Evolutionary conservation across 176 grass and related monocot species (phyloP), one percentile per base, ranked within the genome.

Genomic region (Oryza longistaminata): DNA sequence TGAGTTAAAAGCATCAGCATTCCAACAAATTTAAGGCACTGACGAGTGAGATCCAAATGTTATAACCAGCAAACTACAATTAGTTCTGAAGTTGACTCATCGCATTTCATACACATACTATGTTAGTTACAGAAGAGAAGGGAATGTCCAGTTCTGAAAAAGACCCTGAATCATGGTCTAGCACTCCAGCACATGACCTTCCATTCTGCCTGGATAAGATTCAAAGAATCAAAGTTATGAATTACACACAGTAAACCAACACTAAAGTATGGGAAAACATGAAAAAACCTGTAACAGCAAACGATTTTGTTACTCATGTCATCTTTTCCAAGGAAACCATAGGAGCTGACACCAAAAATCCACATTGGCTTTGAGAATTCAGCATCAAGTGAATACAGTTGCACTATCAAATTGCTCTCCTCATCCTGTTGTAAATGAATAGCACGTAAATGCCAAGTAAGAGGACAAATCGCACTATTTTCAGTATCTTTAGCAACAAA

Each of bases 351-450:
- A 81, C 95, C 95, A 80, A 95, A 97, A 78, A 83, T 84, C 95
- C 95, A 97, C 48, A 95, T 90, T 31, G 95, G 91, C 70, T 88
- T 90, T 50, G 95, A 90, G 81, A 95, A 97, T 85, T 97, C 95
- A 88, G 92, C 95, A 90, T 93, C 80, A 29, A 97, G 72, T 39
- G 88, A 76, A 93, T 95, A 91, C 64, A 95, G 21, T 76, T 85
- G 68, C 69, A 86, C 83, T 21, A 85, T 84, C 66, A 85, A 66
- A 83, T 87, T 95, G 65, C 45, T 95, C 19, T 87, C 48, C 85
- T 95, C 95, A 87, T 91, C 79, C 95, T 97, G 75, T 82, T 40
- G 60, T 65, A 69, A 37, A 68, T 19, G 58, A 82, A 73, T 7
- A 24, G 61, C 74, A 87, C 2, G 69, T 26, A 49, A 76, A 74